Evolutionary conservation across 139 green algal genomes (phyloP).

Genomic region (Chlorokybus atmophyticus): DNA sequence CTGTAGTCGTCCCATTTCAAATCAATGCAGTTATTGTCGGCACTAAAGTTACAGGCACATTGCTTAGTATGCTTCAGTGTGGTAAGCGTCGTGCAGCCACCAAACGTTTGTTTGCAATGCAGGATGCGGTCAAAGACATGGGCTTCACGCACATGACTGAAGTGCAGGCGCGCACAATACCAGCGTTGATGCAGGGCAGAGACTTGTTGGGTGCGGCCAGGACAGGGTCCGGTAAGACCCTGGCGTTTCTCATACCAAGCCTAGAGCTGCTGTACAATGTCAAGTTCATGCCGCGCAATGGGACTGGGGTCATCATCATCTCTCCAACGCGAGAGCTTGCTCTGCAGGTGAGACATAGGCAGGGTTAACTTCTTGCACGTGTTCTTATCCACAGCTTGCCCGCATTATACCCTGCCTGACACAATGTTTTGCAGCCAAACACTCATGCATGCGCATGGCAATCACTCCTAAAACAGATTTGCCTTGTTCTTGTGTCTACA

Average conservation of each 20-base stretch:
- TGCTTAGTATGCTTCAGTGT: too few relatives aligned
- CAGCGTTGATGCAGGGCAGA: constrained; percentile 67
- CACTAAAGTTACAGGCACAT: too few relatives aligned
- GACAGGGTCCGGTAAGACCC: constrained; percentile 96
- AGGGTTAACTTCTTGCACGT: too few relatives aligned
- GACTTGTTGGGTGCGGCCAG: constrained; percentile 89
- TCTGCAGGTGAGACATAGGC: constrained; percentile 66
- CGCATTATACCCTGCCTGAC: too few relatives aligned
- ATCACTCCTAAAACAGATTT: too few relatives aligned
- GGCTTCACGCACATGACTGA: constrained; percentile 61
- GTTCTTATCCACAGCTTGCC: too few relatives aligned
- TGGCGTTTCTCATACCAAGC: constrained; percentile 89
- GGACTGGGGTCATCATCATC: constrained; percentile 81
- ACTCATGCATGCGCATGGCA: too few relatives aligned
- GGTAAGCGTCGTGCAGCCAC: too few relatives aligned
- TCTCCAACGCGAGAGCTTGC: constrained; percentile 86
- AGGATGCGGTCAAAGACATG: constrained; percentile 46
- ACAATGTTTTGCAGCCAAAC: too few relatives aligned
- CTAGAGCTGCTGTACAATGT: constrained; percentile 80
- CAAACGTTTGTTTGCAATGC: too few relatives aligned
- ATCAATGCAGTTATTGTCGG: too few relatives aligned
- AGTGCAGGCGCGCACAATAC: constrained; percentile 86
- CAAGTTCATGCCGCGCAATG: constrained; percentile 91
- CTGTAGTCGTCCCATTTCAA: too few relatives aligned
- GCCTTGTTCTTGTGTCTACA: not conserved